A percentile compares a stretch with the other conserved stretches of the same genome.
Conservation (phyloP, 2,329 filamentous ascomycete species). For the Seiridium cupressi region DNA sequence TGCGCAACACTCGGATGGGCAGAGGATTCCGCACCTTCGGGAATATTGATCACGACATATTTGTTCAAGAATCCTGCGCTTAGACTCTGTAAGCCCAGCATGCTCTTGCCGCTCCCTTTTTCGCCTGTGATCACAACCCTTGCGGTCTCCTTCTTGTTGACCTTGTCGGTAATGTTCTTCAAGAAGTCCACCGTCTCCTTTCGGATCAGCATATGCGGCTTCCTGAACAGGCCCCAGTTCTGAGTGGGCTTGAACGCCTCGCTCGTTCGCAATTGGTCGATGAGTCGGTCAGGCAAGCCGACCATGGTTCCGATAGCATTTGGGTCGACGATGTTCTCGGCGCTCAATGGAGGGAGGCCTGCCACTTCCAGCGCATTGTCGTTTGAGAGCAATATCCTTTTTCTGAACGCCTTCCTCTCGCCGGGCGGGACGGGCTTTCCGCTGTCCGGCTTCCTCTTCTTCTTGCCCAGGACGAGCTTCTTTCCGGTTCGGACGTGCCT, state of each 20-base stretch:
- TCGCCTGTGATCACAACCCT: constrained; percentile 71
- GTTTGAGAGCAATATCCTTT: constrained; percentile 89
- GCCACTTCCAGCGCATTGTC: constrained; percentile 82
- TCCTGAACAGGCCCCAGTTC: constrained; percentile 82
- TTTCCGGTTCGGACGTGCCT: constrained; percentile 33
- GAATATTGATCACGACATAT: constrained; percentile 87
- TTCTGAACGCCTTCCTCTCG: constrained; percentile 83
- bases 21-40: constrained; percentile 67
- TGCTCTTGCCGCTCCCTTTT: constrained; percentile 80
- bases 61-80: constrained; percentile 76
- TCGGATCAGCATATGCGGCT: constrained; percentile 76
- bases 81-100: constrained; percentile 80
- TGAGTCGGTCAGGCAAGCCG: constrained; percentile 63
- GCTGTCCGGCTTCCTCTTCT: constrained; percentile 49
- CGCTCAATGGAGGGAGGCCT: constrained; percentile 61
- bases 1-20: neutral
- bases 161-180: constrained; percentile 58
- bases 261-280: constrained; percentile 78
- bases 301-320: constrained; percentile 65
- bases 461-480: constrained; percentile 40
- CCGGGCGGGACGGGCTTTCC: constrained; percentile 64
- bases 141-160: constrained; percentile 51
- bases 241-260: constrained; percentile 92
- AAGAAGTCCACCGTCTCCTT: constrained; percentile 73
- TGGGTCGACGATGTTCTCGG: constrained; percentile 51